Evolutionary conservation across 2,329 filamentous ascomycete species (phyloP).

Genomic region (Alternaria metachromatica): DNA sequence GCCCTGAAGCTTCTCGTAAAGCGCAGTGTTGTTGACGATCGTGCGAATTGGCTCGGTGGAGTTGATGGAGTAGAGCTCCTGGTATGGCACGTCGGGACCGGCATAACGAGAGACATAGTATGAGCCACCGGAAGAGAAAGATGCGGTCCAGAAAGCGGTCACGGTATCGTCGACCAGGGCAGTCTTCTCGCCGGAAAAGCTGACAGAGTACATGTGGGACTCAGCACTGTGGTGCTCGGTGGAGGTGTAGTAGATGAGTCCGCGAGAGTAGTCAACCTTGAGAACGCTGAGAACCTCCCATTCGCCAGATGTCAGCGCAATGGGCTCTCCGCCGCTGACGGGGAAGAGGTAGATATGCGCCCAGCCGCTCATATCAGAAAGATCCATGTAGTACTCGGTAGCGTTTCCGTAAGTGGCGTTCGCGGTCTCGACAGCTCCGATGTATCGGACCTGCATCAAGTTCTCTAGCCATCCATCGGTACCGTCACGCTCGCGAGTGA

Average conservation of each 20-base stretch:
- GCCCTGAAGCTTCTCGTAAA: constrained; percentile 62
- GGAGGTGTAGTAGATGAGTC: constrained; percentile 69
- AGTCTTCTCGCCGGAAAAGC: constrained; percentile 62
- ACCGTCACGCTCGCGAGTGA: constrained; percentile 65
- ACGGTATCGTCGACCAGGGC: constrained; percentile 67
- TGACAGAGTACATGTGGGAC: constrained; percentile 71
- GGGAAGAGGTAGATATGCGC: constrained; percentile 71
- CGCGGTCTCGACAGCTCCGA: constrained; percentile 52
- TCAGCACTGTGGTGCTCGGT: constrained; percentile 71
- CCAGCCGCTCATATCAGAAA: constrained; percentile 71
- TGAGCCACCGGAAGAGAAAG: constrained; percentile 66
- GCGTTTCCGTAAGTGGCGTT: constrained; percentile 47
- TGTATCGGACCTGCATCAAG: constrained; percentile 62
- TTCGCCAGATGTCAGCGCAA: constrained; percentile 67
- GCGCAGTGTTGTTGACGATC: constrained; percentile 65
- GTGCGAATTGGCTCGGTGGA: constrained; percentile 63
- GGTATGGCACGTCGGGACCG: constrained; percentile 72
- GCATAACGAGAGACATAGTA: constrained; percentile 72
- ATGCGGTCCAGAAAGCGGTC: constrained; percentile 67
- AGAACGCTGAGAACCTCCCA: constrained; percentile 70
- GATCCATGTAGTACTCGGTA: constrained; percentile 66
- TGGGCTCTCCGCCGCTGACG: constrained; percentile 61
- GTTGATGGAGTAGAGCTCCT: constrained; percentile 68
- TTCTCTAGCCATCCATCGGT: constrained; percentile 69
- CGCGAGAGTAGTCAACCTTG: constrained; percentile 63